A percentile compares a stretch with the other conserved stretches of the same genome.
Conservation (phyloP, 2,329 filamentous ascomycete species). For the Pestalotiopsis sp. region DNA sequence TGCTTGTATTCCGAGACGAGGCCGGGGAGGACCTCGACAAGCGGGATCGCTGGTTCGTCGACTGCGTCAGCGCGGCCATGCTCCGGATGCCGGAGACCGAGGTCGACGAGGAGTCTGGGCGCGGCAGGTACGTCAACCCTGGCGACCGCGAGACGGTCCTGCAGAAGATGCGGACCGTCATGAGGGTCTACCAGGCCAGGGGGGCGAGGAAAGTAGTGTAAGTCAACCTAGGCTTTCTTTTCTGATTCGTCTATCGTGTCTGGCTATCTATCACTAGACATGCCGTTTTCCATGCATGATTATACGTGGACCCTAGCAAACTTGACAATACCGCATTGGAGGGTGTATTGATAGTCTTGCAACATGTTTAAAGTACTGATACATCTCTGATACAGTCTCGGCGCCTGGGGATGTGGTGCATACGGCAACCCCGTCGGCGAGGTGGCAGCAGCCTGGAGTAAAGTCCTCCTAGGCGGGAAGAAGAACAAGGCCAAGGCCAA, state of each 20-base stretch:
- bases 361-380: neutral
- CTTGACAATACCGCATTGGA: too few species aligned
- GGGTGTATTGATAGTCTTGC: neutral
- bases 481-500: conserved; percentile 22
- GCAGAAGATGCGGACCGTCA: conserved; percentile 59
- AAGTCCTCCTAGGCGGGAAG: conserved; percentile 37
- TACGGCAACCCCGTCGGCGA: conserved; percentile 65
- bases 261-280: too few species aligned
- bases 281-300: neutral
- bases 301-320: neutral
- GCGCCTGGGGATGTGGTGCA: conserved; percentile 67
- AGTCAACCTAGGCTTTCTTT: neutral
- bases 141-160: conserved; percentile 54
- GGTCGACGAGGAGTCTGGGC: conserved; percentile 24
- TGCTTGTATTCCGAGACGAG: conserved; percentile 57
- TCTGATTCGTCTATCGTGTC: too few species aligned
- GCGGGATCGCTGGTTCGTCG: conserved; percentile 59
- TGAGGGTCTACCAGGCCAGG: conserved; percentile 52
- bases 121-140: conserved; percentile 40
- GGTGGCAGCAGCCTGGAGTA: conserved; percentile 58
- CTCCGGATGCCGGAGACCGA: conserved; percentile 58
- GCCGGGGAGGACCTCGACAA: conserved; percentile 41
- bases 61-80: conserved; percentile 62
- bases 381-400: conserved; percentile 38
- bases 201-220: conserved; percentile 50